phyloP scores from a whole-genome alignment of 768 basidiomycete genomes.

The Paxillus involutus region DNA sequence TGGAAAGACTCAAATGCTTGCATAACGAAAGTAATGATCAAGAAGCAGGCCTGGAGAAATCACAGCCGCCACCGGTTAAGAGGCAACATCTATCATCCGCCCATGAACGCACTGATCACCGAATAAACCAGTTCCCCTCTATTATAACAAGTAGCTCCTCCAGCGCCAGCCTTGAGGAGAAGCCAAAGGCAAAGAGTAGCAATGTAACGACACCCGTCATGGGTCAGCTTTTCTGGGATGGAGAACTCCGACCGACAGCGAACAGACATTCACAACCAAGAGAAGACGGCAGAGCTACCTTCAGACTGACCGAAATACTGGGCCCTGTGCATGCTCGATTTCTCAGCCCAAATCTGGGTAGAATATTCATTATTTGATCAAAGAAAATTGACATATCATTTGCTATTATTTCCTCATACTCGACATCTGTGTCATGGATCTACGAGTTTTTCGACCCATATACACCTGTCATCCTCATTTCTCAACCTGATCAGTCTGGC shows the following conservation, averaged over 20 bases:
- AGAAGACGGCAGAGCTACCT: slow-evolving; percentile 62
- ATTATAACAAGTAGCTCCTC: slow-evolving; percentile 21
- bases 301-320: slow-evolving; percentile 69
- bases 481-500: slow-evolving; percentile 63
- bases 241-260: slow-evolving; percentile 75
- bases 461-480: slow-evolving; percentile 77
- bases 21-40: slow-evolving; percentile 35
- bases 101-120: slow-evolving; percentile 13
- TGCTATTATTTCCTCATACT: no score
- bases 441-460: slow-evolving; percentile 66
- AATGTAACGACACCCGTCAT: slow-evolving; percentile 27
- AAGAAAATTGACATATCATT: no score
- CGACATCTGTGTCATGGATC: slow-evolving; percentile 72
- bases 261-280: slow-evolving; percentile 57
- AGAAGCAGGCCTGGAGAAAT: slow-evolving; percentile 14
- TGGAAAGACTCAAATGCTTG: slow-evolving; percentile 64
- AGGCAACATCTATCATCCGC: slow-evolving; percentile 46
- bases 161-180: background rate
- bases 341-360: slow-evolving; percentile 1
- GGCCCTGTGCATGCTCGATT: slow-evolving; percentile 61
- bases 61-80: slow-evolving; percentile 45
- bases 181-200: background rate
- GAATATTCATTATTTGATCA: no score
- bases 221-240: slow-evolving; percentile 64
- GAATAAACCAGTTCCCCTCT: slow-evolving; percentile 24